phyloP scores from a whole-genome alignment of 2,329 filamentous ascomycete genomes.

The Colletotrichum eleusines region DNA sequence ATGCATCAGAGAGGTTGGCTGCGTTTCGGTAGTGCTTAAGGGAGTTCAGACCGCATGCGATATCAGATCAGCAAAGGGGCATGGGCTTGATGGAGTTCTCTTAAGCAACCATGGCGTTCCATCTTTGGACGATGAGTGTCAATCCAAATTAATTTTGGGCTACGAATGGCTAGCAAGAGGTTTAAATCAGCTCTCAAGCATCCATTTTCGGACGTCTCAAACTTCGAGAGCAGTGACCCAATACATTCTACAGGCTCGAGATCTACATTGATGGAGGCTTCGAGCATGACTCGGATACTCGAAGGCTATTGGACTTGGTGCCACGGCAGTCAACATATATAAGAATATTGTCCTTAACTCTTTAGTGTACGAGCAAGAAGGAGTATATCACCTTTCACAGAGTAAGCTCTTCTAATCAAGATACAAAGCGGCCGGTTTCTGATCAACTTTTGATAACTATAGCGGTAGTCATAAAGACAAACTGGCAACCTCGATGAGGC shows the following conservation, averaged over 20 bases:
- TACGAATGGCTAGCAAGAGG: constrained; percentile 63
- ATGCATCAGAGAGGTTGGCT: constrained; percentile 67
- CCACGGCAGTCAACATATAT: constrained; percentile 75
- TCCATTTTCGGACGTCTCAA: constrained; percentile 41
- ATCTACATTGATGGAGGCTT: constrained; percentile 76
- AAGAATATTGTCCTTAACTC: constrained; percentile 71
- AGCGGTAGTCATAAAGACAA: constrained; percentile 50
- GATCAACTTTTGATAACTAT: background rate
- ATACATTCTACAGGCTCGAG: constrained; percentile 48
- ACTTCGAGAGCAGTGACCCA: constrained; percentile 63
- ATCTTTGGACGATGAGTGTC: constrained; percentile 55
- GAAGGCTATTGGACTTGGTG: constrained; percentile 75
- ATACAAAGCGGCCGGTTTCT: too few species aligned
- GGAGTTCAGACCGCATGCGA: constrained; percentile 76
- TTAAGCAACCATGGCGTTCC: constrained; percentile 78
- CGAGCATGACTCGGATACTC: constrained; percentile 74
- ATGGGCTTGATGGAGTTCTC: constrained; percentile 75
- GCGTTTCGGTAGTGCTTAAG: constrained; percentile 72
- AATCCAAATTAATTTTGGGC: constrained; percentile 58
- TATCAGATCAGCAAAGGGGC: constrained; percentile 68
- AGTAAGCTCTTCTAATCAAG: background rate
- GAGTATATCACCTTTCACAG: constrained; percentile 58
- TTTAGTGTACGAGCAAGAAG: constrained; percentile 55
- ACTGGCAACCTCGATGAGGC: constrained; percentile 48
- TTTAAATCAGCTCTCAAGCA: constrained; percentile 49